phyloP scores from a whole-genome alignment of 108 stramenopile genomes.

The Skeletonema marinoi region DNA sequence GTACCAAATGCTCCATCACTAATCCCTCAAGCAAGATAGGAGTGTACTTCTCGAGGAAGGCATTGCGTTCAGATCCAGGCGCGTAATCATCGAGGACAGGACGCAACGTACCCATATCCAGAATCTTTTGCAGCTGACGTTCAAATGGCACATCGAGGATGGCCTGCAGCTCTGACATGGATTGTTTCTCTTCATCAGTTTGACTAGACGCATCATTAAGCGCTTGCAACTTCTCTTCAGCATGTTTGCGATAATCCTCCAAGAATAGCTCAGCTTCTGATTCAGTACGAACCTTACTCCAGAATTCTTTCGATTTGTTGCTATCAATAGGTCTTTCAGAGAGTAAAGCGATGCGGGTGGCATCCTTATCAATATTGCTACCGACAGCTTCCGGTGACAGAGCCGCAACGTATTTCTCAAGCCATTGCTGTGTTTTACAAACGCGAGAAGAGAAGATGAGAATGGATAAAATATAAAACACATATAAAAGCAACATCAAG shows the following conservation, averaged over 20 bases:
- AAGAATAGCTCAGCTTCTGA: conserved; percentile 69
- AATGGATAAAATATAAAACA: neutral
- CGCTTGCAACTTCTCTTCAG: conserved; percentile 30
- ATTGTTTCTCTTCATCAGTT: conserved; percentile 23
- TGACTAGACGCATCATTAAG: conserved; percentile 8
- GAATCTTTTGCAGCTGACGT: conserved; percentile 63
- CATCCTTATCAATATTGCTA: conserved; percentile 67
- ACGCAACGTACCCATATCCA: conserved; percentile 76
- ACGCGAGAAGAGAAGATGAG: neutral
- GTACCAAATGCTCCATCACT: conserved; percentile 76
- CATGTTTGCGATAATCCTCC: conserved; percentile 42
- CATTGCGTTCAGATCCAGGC: conserved; percentile 51
- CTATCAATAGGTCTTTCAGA: conserved; percentile 58
- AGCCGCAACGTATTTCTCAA: conserved; percentile 60
- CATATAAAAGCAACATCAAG: neutral
- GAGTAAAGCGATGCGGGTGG: conserved; percentile 72
- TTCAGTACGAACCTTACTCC: conserved; percentile 62
- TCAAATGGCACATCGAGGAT: conserved; percentile 63
- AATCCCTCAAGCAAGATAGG: conserved; percentile 77
- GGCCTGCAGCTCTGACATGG: conserved; percentile 35
- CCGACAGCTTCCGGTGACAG: conserved; percentile 54
- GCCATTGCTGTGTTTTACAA: conserved; percentile 55
- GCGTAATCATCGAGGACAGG: conserved; percentile 78
- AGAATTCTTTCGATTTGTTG: conserved; percentile 69
- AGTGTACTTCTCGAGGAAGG: conserved; percentile 71